These are phyloP conservation scores for Tagetes erecta DNA, from an alignment of 129 eudicot genomes.

Conservation along the genomic window DNA sequence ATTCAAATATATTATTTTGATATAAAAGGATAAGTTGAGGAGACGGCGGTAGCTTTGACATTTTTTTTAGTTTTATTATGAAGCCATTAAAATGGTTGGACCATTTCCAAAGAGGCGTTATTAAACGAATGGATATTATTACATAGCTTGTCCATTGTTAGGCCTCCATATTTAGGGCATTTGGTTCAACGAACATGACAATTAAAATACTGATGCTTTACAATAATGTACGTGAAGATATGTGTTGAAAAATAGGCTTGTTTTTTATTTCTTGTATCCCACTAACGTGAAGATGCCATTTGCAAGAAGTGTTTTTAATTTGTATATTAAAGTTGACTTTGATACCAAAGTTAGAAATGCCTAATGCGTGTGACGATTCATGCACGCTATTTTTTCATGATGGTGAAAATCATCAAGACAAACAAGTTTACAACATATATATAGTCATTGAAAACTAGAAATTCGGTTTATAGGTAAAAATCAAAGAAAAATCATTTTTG, in stretches of 20 bases:
- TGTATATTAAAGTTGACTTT: too few species aligned
- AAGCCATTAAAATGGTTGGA: conserved; percentile 15
- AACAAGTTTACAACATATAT: too few species aligned
- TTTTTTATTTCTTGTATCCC: too few species aligned
- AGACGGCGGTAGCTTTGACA: conserved; percentile 25
- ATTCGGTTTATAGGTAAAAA: too few species aligned
- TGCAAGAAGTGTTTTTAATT: neutral
- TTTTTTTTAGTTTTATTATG: neutral
- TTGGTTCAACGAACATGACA: conserved; percentile 21
- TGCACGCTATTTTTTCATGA: too few species aligned
- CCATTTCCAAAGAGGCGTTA: conserved; percentile 20
- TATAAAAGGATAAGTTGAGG: neutral
- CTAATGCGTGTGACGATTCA: too few species aligned
- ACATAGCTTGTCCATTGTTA: conserved; percentile 30
- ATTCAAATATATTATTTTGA: neutral
- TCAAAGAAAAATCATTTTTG: too few species aligned
- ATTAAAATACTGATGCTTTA: neutral
- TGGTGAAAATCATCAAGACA: too few species aligned
- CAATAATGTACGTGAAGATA: neutral
- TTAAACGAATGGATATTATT: conserved; percentile 20
- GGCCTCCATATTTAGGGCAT: conserved; percentile 7
- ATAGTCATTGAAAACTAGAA: too few species aligned
- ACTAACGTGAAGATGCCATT: neutral
- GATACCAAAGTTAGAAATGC: too few species aligned
- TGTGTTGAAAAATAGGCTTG: neutral